Conservation (phyloP, 345 rosid species). For the Euphorbia tirucalli region DNA sequence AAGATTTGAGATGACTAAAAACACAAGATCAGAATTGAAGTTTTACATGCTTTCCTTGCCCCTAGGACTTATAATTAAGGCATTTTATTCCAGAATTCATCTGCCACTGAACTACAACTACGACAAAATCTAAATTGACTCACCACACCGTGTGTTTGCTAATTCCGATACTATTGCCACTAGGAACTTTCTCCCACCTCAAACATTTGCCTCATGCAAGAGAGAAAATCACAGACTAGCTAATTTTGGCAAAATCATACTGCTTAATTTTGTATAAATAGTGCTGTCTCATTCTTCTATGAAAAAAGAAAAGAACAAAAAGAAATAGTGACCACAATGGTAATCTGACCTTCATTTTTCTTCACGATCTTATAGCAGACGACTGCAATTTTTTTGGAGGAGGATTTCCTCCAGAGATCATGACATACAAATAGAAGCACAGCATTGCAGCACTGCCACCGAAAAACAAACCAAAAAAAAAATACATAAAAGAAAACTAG, state of each 20-base stretch:
- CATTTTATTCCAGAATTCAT: neutral
- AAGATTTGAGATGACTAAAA: too few relatives aligned
- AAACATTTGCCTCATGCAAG: neutral
- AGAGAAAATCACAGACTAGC: neutral
- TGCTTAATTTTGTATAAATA: neutral
- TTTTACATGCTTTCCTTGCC: neutral
- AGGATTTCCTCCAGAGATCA: slow-evolving; percentile 90
- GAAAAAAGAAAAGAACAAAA: neutral
- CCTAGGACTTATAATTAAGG: neutral
- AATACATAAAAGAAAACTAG: neutral
- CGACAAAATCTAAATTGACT: neutral
- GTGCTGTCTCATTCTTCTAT: neutral
- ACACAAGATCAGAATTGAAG: neutral
- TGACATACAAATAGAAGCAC: slow-evolving; percentile 69
- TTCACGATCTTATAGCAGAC: slow-evolving; percentile 24
- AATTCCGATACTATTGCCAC: too few relatives aligned
- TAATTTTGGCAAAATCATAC: neutral
- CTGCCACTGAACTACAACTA: neutral
- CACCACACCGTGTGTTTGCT: neutral
- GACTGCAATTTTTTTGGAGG: slow-evolving; percentile 85
- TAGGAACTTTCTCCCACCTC: too few relatives aligned
- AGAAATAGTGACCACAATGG: neutral
- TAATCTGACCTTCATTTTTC: slow-evolving; percentile 3
- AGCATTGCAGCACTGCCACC: slow-evolving; percentile 76
- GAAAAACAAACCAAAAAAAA: too few relatives aligned